These are phyloP conservation scores for Tolypocladium paradoxum DNA, from an alignment of 2,329 filamentous ascomycete genomes.

Conservation along the genomic window DNA sequence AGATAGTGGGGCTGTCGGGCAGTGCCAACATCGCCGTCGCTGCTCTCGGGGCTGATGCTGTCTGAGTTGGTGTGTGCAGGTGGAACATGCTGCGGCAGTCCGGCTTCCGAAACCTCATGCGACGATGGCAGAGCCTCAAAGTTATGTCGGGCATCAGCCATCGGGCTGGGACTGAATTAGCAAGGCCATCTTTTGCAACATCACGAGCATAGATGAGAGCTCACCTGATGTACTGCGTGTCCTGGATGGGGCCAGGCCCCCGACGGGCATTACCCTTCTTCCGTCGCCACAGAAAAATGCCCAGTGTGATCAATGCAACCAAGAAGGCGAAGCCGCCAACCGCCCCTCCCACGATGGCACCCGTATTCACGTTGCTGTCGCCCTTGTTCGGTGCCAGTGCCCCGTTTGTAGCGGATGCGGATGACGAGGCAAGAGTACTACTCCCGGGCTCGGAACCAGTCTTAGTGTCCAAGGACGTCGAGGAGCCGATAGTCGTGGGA, in stretches of 20 bases:
- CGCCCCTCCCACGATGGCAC: slow-evolving; percentile 43
- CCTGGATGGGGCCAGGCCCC: slow-evolving; percentile 27
- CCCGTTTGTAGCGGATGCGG: slow-evolving; percentile 7
- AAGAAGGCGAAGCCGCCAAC: slow-evolving; percentile 40
- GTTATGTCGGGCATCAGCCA: slow-evolving; percentile 11
- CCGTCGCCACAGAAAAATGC: slow-evolving; percentile 33
- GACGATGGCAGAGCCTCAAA: slow-evolving; percentile 18
- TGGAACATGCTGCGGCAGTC: slow-evolving; percentile 3
- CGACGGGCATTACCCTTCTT: slow-evolving; percentile 29
- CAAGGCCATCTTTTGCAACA: background rate
- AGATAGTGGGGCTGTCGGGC: slow-evolving; percentile 1
- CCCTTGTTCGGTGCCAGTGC: slow-evolving; percentile 17
- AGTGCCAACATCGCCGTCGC: background rate
- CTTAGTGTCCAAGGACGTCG: slow-evolving; percentile 1
- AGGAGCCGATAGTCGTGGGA: slow-evolving; percentile 29
- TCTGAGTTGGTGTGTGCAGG: slow-evolving; percentile 5
- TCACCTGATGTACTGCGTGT: slow-evolving; percentile 32
- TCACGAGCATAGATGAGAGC: background rate
- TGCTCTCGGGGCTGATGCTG: slow-evolving; percentile 2
- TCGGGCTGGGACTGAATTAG: slow-evolving; percentile 17
- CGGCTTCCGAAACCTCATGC: slow-evolving; percentile 14
- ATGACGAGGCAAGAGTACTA: slow-evolving; percentile 1
- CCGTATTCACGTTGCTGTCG: slow-evolving; percentile 24
- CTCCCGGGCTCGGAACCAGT: background rate
- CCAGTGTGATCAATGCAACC: slow-evolving; percentile 28